These are phyloP conservation scores for Tubosaeta brunneosetosa DNA, from an alignment of 768 basidiomycete species.

Conservation along the genomic window DNA sequence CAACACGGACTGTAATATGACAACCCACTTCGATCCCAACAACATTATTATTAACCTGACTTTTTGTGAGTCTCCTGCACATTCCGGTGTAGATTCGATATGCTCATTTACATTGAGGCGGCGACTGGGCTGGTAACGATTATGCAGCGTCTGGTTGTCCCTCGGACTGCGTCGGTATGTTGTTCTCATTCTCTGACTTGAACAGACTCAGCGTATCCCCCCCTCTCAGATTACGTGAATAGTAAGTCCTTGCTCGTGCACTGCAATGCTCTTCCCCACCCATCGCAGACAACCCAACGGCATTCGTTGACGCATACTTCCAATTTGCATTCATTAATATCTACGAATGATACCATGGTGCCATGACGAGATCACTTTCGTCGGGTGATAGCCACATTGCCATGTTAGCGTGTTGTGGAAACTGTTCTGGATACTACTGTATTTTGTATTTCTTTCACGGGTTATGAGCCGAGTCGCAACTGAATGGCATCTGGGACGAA, in stretches of 20 bases:
- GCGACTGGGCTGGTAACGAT: slow-evolving; percentile 28
- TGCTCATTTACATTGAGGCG: slow-evolving; percentile 16
- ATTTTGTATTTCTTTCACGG: no score
- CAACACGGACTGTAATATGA: slow-evolving; percentile 38
- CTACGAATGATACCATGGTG: slow-evolving; percentile 20
- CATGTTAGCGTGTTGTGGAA: not conserved
- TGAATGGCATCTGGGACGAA: no score
- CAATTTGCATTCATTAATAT: slow-evolving; percentile 36
- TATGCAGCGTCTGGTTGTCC: slow-evolving; percentile 31
- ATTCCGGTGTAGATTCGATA: not conserved
- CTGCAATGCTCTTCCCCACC: not conserved
- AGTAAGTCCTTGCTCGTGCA: slow-evolving; percentile 7
- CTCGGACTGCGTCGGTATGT: slow-evolving; percentile 27
- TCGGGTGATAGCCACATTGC: not conserved
- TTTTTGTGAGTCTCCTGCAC: slow-evolving; percentile 22
- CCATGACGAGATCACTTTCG: not conserved
- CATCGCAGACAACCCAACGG: slow-evolving; percentile 32
- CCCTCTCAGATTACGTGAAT: slow-evolving; percentile 23
- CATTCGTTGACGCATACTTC: slow-evolving; percentile 41
- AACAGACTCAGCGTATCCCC: not conserved
- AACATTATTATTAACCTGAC: slow-evolving; percentile 34
- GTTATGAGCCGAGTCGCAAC: no score
- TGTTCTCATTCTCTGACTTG: no score
- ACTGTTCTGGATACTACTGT: not conserved
- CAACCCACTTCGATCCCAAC: slow-evolving; percentile 31